These are phyloP conservation scores for Coniochaeta sp. DNA, from an alignment of 2,329 filamentous ascomycete genomes.

Conservation along the genomic window DNA sequence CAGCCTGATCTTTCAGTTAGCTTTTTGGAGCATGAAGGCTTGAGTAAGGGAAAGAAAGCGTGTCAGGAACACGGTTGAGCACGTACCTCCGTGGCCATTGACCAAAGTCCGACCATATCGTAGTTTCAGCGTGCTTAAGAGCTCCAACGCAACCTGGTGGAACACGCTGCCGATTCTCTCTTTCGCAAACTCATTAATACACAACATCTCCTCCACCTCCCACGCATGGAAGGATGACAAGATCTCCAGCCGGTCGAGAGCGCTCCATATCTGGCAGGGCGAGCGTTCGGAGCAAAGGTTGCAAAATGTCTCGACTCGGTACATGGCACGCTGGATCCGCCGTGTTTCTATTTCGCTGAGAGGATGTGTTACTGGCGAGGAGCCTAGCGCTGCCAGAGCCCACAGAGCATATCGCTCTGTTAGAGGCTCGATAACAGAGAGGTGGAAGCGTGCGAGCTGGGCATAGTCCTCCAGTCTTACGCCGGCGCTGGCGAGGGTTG, in stretches of 20 bases:
- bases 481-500: neutral
- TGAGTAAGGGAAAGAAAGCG: neutral
- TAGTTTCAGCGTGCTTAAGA: neutral
- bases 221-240: slow-evolving; percentile 4
- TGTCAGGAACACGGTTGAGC: neutral
- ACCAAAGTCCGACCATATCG: neutral
- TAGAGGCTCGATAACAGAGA: slow-evolving; percentile 7
- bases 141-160: neutral
- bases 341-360: slow-evolving; percentile 4
- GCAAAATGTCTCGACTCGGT: slow-evolving; percentile 6
- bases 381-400: slow-evolving; percentile 4
- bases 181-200: slow-evolving; percentile 3
- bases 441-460: slow-evolving; percentile 7
- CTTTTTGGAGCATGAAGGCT: neutral
- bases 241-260: neutral
- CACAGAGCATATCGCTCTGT: slow-evolving; percentile 7
- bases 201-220: slow-evolving; percentile 7
- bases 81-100: neutral
- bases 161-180: slow-evolving; percentile 1
- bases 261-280: neutral
- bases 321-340: slow-evolving; percentile 8
- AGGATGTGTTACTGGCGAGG: neutral
- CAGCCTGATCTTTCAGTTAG: neutral
- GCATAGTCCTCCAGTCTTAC: slow-evolving; percentile 4
- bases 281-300: slow-evolving; percentile 2